Base-by-base conservation (phyloP, 345 rosid genomes). In the Melaleuca quinquenervia region DNA sequence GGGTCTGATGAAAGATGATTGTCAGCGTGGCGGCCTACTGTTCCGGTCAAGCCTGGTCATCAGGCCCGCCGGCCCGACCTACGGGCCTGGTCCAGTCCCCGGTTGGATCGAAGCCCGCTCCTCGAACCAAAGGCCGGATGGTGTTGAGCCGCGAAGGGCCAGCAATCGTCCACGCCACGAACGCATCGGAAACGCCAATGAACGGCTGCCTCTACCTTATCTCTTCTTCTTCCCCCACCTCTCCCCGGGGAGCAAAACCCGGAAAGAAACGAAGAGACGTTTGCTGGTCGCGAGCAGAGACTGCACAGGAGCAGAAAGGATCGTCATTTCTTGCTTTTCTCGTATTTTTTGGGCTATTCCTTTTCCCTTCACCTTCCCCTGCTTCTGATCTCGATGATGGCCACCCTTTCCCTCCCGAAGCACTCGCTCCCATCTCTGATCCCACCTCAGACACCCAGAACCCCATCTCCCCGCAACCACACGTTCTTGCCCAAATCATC, bases 401-500 rank as follows among this genome's bases (percentile, higher is more conserved):
- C 94, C 70, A 88, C 94, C 82, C 86, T 92, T 20, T 84, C 92
- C 78, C 88, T 92, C 12, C 88, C 91, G 24, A 91, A 88, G 62
- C 91, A 85, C 83, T 87, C 86, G 21, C 83, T 90, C 12, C 87
- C 89, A 11, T 86, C 91, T 86, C 86, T 86, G 1, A 62, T 88
- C 86, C 90, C 91, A 27, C 52, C 84, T 84, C 93, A 88, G 52
- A 90, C 78, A 14, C 89, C 91, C 87, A 90, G 21, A 82, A 50
- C 75, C 86, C 87, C 83, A 8, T 87, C 86, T 85, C 84, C 92
- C 27, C 91, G 83, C 52, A 74, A 20, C 84, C 85, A 87, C 82
- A 24, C 91, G 29, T 6, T 90, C 51, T 27, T 87, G 62, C 52
- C 95, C 87, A 96, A 85, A 85, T 93, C 96, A 36, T 90, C 92